These are phyloP conservation scores for Chlorociboria aeruginascens DNA, from an alignment of 495 filamentous ascomycete species.

Conservation along the genomic window DNA sequence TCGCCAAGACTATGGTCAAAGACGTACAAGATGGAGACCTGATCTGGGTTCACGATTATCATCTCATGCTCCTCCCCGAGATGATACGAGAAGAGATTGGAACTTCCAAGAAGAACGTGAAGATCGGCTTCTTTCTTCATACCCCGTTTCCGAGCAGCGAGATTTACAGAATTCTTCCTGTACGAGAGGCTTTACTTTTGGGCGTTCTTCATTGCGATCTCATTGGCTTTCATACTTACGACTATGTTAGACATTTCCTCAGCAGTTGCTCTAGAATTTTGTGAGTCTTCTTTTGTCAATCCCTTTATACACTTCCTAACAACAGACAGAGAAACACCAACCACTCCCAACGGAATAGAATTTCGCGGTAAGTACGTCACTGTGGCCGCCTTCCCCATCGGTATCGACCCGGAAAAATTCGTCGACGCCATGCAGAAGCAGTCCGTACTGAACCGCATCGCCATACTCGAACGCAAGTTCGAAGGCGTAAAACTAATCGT, in stretches of 20 bases:
- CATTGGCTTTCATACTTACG: slow-evolving; percentile 90
- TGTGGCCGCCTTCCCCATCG: slow-evolving; percentile 80
- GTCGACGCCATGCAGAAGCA: slow-evolving; percentile 71
- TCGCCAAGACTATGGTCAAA: slow-evolving; percentile 65
- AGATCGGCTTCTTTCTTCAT: slow-evolving; percentile 90
- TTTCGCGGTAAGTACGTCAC: slow-evolving; percentile 62
- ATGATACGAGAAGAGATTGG: slow-evolving; percentile 71
- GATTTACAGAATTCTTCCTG: slow-evolving; percentile 82
- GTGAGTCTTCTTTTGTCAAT: slow-evolving; percentile 30
- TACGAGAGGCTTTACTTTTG: slow-evolving; percentile 66
- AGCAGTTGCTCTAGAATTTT: slow-evolving; percentile 75
- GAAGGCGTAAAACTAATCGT: slow-evolving; percentile 82
- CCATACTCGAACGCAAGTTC: slow-evolving; percentile 65
- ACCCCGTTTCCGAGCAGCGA: slow-evolving; percentile 91
- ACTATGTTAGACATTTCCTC: slow-evolving; percentile 83
- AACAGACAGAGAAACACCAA: slow-evolving; percentile 48
- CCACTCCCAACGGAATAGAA: slow-evolving; percentile 74
- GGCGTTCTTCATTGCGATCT: slow-evolving; percentile 78
- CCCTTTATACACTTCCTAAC: background rate
- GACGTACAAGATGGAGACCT: slow-evolving; percentile 67
- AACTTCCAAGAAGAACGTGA: slow-evolving; percentile 60
- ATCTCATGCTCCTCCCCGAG: slow-evolving; percentile 80
- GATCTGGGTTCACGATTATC: slow-evolving; percentile 96
- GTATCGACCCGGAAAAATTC: slow-evolving; percentile 95
- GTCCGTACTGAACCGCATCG: slow-evolving; percentile 68